Conservation (phyloP, 441 rosid genomes). For the Pelargonium fulgidum region DNA sequence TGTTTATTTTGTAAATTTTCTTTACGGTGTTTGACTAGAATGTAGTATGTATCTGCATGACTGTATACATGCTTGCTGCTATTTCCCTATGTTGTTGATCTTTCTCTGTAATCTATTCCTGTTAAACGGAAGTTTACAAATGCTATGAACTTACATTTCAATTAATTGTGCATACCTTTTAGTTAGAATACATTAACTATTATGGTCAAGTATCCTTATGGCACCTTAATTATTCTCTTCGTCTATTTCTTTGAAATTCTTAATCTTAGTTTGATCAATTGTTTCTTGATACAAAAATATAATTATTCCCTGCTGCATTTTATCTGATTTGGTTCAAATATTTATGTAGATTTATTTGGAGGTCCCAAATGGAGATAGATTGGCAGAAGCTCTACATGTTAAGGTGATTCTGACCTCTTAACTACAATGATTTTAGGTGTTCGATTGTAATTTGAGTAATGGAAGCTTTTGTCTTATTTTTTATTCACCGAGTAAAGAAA, state of each 20-base stretch:
- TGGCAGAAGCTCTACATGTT: constrained; percentile 22
- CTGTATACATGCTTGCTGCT: background rate
- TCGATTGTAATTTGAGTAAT: background rate
- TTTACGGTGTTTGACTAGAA: background rate
- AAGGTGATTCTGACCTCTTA: constrained; percentile 16
- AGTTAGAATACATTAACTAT: too few relatives aligned
- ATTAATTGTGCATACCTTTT: too few relatives aligned
- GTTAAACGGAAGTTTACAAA: too few relatives aligned
- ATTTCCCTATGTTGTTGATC: background rate
- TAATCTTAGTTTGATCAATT: background rate
- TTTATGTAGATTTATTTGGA: constrained; percentile 24
- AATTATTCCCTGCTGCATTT: background rate
- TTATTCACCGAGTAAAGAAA: too few relatives aligned
- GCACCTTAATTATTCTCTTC: too few relatives aligned
- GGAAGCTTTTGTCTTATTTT: too few relatives aligned
- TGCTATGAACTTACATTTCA: background rate
- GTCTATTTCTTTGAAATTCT: too few relatives aligned
- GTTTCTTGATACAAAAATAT: background rate
- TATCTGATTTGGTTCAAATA: background rate
- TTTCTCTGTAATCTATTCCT: background rate
- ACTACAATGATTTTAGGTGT: background rate
- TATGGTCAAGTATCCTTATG: too few relatives aligned
- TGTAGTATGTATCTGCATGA: background rate
- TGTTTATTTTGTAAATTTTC: background rate
- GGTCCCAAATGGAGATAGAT: constrained; percentile 19